A percentile compares a stretch with the other conserved stretches of the same genome.
Conservation (phyloP, 202 grass and related monocot genomes). For the Digitaria exilis region DNA sequence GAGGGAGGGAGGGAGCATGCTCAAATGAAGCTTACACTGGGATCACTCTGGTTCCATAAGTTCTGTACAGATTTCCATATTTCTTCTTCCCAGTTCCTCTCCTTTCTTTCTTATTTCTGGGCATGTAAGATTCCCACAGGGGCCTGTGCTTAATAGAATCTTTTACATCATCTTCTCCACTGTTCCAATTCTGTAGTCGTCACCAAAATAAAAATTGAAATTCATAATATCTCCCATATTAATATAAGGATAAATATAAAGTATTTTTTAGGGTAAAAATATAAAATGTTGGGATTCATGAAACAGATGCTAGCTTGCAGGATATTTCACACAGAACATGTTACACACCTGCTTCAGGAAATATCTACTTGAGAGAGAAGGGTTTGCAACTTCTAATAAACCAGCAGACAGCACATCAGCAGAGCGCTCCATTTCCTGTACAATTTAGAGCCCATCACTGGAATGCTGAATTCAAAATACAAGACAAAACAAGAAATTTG, state of each 20-base stretch:
- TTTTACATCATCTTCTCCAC: slow-evolving; percentile 58
- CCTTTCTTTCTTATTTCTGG: slow-evolving; percentile 70
- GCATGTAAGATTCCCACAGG: slow-evolving; percentile 95
- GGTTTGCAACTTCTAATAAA: slow-evolving; percentile 89
- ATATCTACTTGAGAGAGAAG: slow-evolving; percentile 92
- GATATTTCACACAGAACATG: slow-evolving; percentile 21
- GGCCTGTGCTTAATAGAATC: slow-evolving; percentile 90
- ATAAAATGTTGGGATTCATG: slow-evolving; percentile 20
- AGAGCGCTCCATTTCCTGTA: slow-evolving; percentile 97
- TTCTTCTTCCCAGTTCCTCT: slow-evolving; percentile 80
- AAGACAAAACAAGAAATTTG: slow-evolving; percentile 24
- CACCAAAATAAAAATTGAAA: background rate
- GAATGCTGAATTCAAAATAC: slow-evolving; percentile 30
- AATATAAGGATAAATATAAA: background rate
- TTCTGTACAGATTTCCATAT: slow-evolving; percentile 66
- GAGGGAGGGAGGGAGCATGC: background rate
- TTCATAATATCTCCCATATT: background rate
- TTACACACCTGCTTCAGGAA: slow-evolving; percentile 83
- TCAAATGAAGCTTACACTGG: slow-evolving; percentile 66
- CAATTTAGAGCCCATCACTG: slow-evolving; percentile 11
- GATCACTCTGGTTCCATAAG: slow-evolving; percentile 97
- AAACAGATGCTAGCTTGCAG: slow-evolving; percentile 19
- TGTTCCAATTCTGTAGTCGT: slow-evolving; percentile 67
- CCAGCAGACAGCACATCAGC: slow-evolving; percentile 95
- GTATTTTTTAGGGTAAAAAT: too few species aligned